phyloP scores from a whole-genome alignment of 768 basidiomycete genomes.

The Xanthoconium purpureum region DNA sequence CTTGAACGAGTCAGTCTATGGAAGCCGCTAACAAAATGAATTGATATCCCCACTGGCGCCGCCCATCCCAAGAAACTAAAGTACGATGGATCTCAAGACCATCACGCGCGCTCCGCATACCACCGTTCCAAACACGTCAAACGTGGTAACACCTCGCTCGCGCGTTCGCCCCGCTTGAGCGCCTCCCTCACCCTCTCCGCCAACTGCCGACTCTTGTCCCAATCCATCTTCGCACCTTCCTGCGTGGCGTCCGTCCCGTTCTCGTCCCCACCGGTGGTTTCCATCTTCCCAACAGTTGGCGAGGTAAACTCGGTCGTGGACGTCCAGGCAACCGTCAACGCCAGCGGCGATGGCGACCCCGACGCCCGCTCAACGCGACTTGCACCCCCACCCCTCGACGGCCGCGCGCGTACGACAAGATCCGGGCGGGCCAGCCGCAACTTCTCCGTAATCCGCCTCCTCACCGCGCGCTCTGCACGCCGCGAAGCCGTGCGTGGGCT shows the following conservation, averaged over 20 bases:
- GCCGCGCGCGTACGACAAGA: conserved; percentile 31
- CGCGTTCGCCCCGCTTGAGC: conserved; percentile 16
- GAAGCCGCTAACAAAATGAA: no score
- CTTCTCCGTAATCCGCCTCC: conserved; percentile 35
- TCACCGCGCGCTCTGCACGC: conserved; percentile 18
- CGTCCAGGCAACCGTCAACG: background rate
- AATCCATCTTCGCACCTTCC: conserved; percentile 21
- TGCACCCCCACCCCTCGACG: conserved; percentile 20
- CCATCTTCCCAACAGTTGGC: no score
- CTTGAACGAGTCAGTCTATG: background rate
- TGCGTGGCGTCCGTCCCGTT: background rate
- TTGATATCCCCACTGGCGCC: no score
- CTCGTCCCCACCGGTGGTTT: no score
- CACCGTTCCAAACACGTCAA: conserved; percentile 22
- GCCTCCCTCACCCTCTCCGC: conserved; percentile 22
- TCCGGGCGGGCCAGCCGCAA: conserved; percentile 45
- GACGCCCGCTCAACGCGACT: background rate
- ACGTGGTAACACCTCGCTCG: conserved; percentile 26
- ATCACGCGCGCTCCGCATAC: conserved; percentile 5
- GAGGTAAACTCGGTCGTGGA: background rate
- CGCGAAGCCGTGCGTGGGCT: conserved; percentile 22
- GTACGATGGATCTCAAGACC: background rate
- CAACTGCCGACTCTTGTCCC: conserved; percentile 27
- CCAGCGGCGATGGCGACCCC: no score
- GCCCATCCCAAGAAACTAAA: no score